Evolutionary conservation across 371 early-diverging fungal species (phyloP).

Genomic region (Dinochytrium kinnereticum): DNA sequence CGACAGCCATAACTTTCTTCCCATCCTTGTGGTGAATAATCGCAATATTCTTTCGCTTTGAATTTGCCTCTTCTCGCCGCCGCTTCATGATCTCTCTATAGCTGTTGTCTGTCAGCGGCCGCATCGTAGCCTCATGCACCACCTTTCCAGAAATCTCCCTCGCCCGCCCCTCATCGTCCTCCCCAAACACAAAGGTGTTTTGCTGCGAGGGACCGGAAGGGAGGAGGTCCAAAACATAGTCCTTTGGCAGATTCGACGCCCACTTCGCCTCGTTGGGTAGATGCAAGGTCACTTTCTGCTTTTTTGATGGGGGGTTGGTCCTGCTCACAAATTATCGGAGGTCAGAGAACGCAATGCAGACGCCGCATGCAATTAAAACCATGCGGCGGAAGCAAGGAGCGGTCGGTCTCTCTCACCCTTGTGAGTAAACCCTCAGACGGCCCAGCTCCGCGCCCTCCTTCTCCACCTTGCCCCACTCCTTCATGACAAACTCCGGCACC

Average conservation of each 20-base stretch:
- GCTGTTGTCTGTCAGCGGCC: slow-evolving; percentile 65
- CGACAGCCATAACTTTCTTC: slow-evolving; percentile 43
- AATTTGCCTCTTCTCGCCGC: slow-evolving; percentile 59
- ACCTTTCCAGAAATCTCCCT: slow-evolving; percentile 71
- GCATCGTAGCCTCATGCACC: slow-evolving; percentile 81
- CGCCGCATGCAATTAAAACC: neutral
- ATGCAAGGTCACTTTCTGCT: slow-evolving; percentile 34
- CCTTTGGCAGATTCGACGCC: slow-evolving; percentile 66
- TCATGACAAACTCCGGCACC: slow-evolving; percentile 86
- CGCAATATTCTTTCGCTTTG: slow-evolving; percentile 63
- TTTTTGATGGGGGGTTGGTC: too few species aligned
- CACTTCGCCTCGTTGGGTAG: slow-evolving; percentile 34
- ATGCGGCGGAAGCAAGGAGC: neutral
- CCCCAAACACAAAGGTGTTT: slow-evolving; percentile 77
- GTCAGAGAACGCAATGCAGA: neutral
- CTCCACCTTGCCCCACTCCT: slow-evolving; percentile 75
- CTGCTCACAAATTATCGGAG: too few species aligned
- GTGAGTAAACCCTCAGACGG: slow-evolving; percentile 71
- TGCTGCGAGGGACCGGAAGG: slow-evolving; percentile 63
- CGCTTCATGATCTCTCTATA: slow-evolving; percentile 81
- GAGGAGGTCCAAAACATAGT: slow-evolving; percentile 75
- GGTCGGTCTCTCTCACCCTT: neutral
- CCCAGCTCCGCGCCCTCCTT: slow-evolving; percentile 76
- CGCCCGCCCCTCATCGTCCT: slow-evolving; percentile 55
- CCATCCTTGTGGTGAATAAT: slow-evolving; percentile 64